Evolutionary conservation across 371 early-diverging fungal species (phyloP).

Genomic region (Mortierella polycephala): DNA sequence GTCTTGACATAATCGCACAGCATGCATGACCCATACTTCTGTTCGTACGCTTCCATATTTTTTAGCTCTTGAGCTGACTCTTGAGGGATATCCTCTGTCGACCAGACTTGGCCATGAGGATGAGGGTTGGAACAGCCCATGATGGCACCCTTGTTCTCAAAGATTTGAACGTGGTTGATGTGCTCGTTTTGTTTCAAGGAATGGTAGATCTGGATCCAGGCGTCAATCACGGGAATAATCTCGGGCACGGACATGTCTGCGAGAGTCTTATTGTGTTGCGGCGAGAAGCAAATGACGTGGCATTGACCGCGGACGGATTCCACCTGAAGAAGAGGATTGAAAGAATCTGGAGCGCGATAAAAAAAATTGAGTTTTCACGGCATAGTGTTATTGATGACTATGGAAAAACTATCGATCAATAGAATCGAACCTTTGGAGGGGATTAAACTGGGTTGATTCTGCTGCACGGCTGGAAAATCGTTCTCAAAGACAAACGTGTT

Average conservation of each 20-base stretch:
- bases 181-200: conserved; percentile 56
- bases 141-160: conserved; percentile 96
- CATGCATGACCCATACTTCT: conserved; percentile 68
- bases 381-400: not conserved
- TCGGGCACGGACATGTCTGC: conserved; percentile 81
- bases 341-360: not conserved
- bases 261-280: conserved; percentile 87
- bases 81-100: conserved; percentile 82
- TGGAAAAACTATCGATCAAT: not conserved
- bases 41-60: conserved; percentile 65
- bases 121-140: conserved; percentile 98
- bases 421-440: conserved; percentile 9
- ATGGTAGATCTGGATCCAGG: conserved; percentile 77
- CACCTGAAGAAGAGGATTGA: conserved; percentile 64
- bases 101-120: conserved; percentile 94
- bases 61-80: conserved; percentile 79
- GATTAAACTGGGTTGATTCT: conserved; percentile 63
- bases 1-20: conserved; percentile 83
- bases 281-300: conserved; percentile 91
- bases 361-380: not conserved
- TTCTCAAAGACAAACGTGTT: conserved; percentile 86
- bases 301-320: conserved; percentile 84
- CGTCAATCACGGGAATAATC: conserved; percentile 74
- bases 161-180: conserved; percentile 88
- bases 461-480: conserved; percentile 90